These are phyloP conservation scores for Trametes cinnabarina DNA, from an alignment of 768 basidiomycete genomes.

Conservation along the genomic window DNA sequence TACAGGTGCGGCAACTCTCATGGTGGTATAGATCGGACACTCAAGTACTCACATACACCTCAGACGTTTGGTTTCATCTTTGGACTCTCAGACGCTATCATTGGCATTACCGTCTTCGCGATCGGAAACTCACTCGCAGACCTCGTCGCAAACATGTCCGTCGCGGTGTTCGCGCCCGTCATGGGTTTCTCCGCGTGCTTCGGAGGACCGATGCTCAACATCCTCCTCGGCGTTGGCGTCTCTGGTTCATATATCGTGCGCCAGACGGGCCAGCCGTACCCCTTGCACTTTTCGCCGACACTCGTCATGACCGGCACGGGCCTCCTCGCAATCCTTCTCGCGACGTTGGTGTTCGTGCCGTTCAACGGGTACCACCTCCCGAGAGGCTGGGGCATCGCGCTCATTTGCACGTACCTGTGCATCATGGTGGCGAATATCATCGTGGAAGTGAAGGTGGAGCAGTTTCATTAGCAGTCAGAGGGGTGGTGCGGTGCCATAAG, in stretches of 20 bases:
- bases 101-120: slow-evolving; percentile 95
- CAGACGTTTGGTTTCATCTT: slow-evolving; percentile 93
- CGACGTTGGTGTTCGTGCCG: slow-evolving; percentile 83
- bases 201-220: slow-evolving; percentile 90
- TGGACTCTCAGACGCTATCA: slow-evolving; percentile 94
- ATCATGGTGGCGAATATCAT: slow-evolving; percentile 79
- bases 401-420: slow-evolving; percentile 68
- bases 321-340: slow-evolving; percentile 68
- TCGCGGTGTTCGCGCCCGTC: slow-evolving; percentile 88
- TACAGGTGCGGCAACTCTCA: slow-evolving; percentile 53
- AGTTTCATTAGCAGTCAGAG: neutral
- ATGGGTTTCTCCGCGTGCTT: slow-evolving; percentile 98
- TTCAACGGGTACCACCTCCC: slow-evolving; percentile 80
- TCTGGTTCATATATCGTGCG: slow-evolving; percentile 85
- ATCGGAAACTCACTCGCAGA: slow-evolving; percentile 96
- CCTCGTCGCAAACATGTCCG: slow-evolving; percentile 94
- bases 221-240: slow-evolving; percentile 86
- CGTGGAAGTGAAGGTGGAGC: slow-evolving; percentile 58
- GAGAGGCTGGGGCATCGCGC: slow-evolving; percentile 75
- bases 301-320: slow-evolving; percentile 83
- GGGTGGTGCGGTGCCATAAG: too few species aligned
- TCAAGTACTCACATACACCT: too few species aligned
- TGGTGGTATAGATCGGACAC: too few species aligned
- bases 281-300: slow-evolving; percentile 77
- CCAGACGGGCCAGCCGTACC: slow-evolving; percentile 58